Base-by-base conservation (phyloP, 108 stramenopile species). In the Mayamaea pseudoterrestris region DNA sequence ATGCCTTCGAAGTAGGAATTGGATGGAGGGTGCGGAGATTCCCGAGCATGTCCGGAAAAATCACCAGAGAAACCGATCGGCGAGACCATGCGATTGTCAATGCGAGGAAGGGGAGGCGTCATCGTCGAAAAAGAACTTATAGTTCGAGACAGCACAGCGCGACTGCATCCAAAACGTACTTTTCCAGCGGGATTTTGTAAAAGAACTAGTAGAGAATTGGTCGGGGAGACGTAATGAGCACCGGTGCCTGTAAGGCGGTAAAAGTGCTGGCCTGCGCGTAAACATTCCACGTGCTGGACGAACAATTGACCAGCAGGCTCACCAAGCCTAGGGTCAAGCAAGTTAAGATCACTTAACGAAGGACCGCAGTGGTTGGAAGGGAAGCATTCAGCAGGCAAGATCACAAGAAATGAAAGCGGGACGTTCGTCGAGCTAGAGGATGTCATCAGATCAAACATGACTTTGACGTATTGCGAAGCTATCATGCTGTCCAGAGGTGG, bases 271-370 rank as follows among this genome's bases (percentile, higher is more conserved):
- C 20, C 34, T 6, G 20, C 30, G 12, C 35, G 36, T 2, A 36
- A 21, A 25, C 24, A 23, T n/a, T n/a, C n/a, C n/a, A n/a, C n/a
- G n/a, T n/a, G n/a, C n/a, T n/a, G n/a, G n/a, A n/a, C n/a, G n/a
- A n/a, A n/a, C n/a, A n/a, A 34, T 64, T n/a, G n/a, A n/a, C n/a
- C n/a, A n/a, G n/a, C n/a, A n/a, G n/a, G n/a, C n/a, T n/a, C n/a
- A n/a, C n/a, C 63, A 32, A 88, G 45, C 12, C 86, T 67, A 39
- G 78, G 76, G 34, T 88, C 86, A 18, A 88, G 63, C 22, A 55
- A 27, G 32, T 46, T 58, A 11, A 77, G 49, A 43, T 88, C 69
- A 34, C 74, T 62, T 8, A 50, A 41, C 18, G 71, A 59, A 17
- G 70, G 71, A 3, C 50, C 27, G 30, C 47, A 5, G n/a, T 30